These are phyloP conservation scores for Talaromyces pinophilus DNA, from an alignment of 2,329 filamentous ascomycete species.

Conservation along the genomic window DNA sequence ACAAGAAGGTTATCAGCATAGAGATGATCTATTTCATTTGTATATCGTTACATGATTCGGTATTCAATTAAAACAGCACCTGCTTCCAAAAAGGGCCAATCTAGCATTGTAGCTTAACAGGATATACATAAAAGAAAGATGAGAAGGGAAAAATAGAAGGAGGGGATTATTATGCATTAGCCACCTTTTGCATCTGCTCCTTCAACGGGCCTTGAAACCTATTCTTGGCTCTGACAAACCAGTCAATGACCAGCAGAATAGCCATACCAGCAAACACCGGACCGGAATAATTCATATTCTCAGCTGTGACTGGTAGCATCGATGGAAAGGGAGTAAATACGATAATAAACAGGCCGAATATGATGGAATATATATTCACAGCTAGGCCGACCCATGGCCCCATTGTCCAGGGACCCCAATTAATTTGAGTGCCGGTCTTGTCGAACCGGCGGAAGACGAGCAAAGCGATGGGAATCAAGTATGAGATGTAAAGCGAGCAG, in stretches of 20 bases:
- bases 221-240: slow-evolving; percentile 21
- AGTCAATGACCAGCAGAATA: slow-evolving; percentile 22
- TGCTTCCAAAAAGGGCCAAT: background rate
- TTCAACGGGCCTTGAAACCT: slow-evolving; percentile 19
- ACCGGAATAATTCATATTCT: slow-evolving; percentile 44
- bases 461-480: slow-evolving; percentile 42
- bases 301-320: slow-evolving; percentile 34
- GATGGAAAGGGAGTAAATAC: slow-evolving; percentile 35
- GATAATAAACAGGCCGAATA: slow-evolving; percentile 36
- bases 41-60: background rate
- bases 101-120: background rate
- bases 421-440: slow-evolving; percentile 24
- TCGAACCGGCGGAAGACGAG: slow-evolving; percentile 39
- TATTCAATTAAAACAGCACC: background rate
- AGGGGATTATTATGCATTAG: background rate
- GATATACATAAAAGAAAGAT: background rate
- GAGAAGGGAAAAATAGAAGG: too few relatives aligned
- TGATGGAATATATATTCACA: slow-evolving; percentile 40
- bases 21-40: background rate
- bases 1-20: background rate
- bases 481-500: slow-evolving; percentile 42
- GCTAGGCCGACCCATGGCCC: slow-evolving; percentile 19
- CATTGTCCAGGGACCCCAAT: slow-evolving; percentile 33
- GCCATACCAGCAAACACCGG: slow-evolving; percentile 36
- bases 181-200: slow-evolving; percentile 17